Evolutionary conservation across 2,329 filamentous ascomycete genomes (phyloP).

Genomic region (Diaporthe caulivora): DNA sequence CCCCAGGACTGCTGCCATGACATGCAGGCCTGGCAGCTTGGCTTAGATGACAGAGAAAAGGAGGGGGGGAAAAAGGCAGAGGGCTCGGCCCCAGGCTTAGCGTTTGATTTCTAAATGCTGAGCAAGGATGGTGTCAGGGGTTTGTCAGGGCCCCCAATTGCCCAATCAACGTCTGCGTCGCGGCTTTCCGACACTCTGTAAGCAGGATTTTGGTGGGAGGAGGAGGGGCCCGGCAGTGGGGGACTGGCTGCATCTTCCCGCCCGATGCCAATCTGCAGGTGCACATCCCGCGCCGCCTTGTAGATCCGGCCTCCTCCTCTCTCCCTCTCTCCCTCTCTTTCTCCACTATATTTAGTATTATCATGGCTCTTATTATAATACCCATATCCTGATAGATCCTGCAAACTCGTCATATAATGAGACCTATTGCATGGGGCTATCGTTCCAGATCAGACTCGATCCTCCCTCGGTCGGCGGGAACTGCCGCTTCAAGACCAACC

Average conservation of each 20-base stretch:
- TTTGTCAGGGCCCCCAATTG: slow-evolving; percentile 23
- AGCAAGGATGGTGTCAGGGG: slow-evolving; percentile 28
- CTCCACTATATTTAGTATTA: too few relatives aligned
- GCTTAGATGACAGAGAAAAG: background rate
- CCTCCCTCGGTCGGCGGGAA: background rate
- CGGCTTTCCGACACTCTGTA: background rate
- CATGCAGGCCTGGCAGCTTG: too few relatives aligned
- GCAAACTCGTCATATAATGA: background rate
- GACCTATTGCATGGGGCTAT: background rate
- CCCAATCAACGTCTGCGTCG: slow-evolving; percentile 16
- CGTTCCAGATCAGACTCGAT: background rate
- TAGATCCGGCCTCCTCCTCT: background rate
- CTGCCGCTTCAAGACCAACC: slow-evolving; percentile 2
- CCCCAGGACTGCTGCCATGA: background rate
- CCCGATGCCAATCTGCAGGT: background rate
- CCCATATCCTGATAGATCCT: background rate
- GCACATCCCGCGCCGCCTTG: background rate
- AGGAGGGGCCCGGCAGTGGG: background rate
- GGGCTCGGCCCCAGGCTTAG: background rate
- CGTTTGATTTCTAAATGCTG: slow-evolving; percentile 28
- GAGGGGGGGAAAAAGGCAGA: background rate
- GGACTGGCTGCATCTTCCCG: background rate
- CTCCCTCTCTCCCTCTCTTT: background rate
- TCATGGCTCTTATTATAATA: background rate
- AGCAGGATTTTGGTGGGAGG: background rate